These are phyloP conservation scores for Globisporangium orthogonon DNA, from an alignment of 352 stramenopile genomes.

Conservation along the genomic window DNA sequence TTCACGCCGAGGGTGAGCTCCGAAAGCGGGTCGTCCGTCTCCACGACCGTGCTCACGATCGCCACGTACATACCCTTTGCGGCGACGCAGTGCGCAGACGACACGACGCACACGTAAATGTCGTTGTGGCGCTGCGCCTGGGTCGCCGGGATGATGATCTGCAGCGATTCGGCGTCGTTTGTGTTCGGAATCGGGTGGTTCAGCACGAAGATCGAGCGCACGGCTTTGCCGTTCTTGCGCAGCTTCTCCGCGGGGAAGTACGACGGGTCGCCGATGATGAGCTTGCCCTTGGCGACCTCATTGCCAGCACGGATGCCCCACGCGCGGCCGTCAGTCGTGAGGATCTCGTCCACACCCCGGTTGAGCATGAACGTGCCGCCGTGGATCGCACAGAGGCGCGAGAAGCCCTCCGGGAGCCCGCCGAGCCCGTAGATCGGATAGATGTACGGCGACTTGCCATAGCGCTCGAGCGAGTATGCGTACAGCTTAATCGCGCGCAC, in stretches of 20 bases:
- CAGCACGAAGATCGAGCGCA: conserved; percentile 99
- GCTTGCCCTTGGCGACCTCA: conserved; percentile 94
- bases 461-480: conserved; percentile 95
- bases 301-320: conserved; percentile 91
- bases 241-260: conserved; percentile 96
- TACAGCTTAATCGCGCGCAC: conserved; percentile 98
- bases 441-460: conserved; percentile 98
- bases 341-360: conserved; percentile 90
- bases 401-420: conserved; percentile 98
- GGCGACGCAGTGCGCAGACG: conserved; percentile 91
- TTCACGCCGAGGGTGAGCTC: conserved; percentile 95
- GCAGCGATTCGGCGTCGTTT: conserved; percentile 93
- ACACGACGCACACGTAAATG: conserved; percentile 98
- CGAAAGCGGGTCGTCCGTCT: conserved; percentile 93
- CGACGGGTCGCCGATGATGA: conserved; percentile 98
- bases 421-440: conserved; percentile 99
- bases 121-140: conserved; percentile 95
- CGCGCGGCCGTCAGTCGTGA: conserved; percentile 90
- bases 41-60: conserved; percentile 97
- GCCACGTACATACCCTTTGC: conserved; percentile 97
- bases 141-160: conserved; percentile 99
- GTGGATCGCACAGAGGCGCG: conserved; percentile 97
- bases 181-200: conserved; percentile 98
- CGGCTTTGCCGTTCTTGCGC: conserved; percentile 90
- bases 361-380: conserved; percentile 99